phyloP scores from a whole-genome alignment of 352 stramenopile genomes.

The Globisporangium rhizosaccharum region DNA sequence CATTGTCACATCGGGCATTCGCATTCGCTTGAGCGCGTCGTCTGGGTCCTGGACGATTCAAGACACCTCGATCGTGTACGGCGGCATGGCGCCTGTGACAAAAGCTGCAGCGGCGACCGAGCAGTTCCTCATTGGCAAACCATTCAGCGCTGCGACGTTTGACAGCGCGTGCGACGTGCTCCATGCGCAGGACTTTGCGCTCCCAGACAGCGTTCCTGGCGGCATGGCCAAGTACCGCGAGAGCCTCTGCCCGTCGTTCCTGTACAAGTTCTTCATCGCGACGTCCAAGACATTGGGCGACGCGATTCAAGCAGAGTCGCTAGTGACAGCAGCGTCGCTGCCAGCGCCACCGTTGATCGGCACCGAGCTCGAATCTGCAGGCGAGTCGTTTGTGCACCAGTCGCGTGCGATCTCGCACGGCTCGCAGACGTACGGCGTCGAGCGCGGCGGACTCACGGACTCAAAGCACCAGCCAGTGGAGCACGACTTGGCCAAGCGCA shows the following conservation, averaged over 20 bases:
- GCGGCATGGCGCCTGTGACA: slow-evolving; percentile 67
- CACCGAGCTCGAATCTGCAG: slow-evolving; percentile 35
- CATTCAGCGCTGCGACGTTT: slow-evolving; percentile 79
- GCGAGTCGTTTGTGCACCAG: slow-evolving; percentile 53
- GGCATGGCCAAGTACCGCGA: slow-evolving; percentile 94
- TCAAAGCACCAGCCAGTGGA: slow-evolving; percentile 57
- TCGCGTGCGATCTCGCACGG: slow-evolving; percentile 44
- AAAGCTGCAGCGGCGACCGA: slow-evolving; percentile 49
- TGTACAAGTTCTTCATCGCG: slow-evolving; percentile 94
- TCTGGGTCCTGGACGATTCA: slow-evolving; percentile 79
- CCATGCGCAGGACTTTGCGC: slow-evolving; percentile 82
- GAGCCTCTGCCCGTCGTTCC: slow-evolving; percentile 90
- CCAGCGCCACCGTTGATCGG: slow-evolving; percentile 29
- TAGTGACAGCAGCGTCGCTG: slow-evolving; percentile 9
- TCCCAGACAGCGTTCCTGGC: slow-evolving; percentile 88
- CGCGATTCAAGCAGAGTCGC: slow-evolving; percentile 16
- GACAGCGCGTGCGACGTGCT: slow-evolving; percentile 79
- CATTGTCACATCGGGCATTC: slow-evolving; percentile 94
- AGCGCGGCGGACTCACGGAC: slow-evolving; percentile 55
- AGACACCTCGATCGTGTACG: slow-evolving; percentile 53
- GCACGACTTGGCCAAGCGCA: slow-evolving; percentile 29
- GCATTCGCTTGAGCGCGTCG: slow-evolving; percentile 62
- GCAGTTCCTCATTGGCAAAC: slow-evolving; percentile 73
- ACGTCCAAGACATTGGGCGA: slow-evolving; percentile 54
- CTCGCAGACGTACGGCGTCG: slow-evolving; percentile 52